Evolutionary conservation across 2,329 filamentous ascomycete species (phyloP).

Genomic region (Claviceps spartinae): DNA sequence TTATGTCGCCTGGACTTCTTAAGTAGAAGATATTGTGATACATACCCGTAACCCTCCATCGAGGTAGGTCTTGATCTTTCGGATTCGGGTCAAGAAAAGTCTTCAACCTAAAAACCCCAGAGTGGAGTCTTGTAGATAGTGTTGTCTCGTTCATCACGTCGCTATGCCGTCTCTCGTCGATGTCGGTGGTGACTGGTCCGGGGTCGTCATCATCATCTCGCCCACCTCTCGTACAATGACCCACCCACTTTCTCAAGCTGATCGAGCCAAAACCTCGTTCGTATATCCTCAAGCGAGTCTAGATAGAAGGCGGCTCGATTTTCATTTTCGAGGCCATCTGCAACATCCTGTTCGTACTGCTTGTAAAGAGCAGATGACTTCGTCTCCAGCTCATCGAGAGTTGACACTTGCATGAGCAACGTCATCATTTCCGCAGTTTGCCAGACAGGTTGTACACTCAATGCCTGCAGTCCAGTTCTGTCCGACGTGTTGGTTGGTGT

Average conservation of each 20-base stretch:
- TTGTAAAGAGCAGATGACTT: slow-evolving; percentile 16
- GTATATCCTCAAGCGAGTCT: slow-evolving; percentile 12
- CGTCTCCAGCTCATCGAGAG: slow-evolving; percentile 14
- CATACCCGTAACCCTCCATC: too few relatives aligned
- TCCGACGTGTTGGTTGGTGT: neutral
- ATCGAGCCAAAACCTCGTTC: slow-evolving; percentile 19
- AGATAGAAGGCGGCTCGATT: slow-evolving; percentile 19
- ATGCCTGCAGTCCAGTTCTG: neutral
- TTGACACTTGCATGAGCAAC: slow-evolving; percentile 13
- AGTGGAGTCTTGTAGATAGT: too few relatives aligned
- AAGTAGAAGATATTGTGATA: too few relatives aligned
- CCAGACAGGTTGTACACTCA: neutral
- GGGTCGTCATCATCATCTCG: neutral
- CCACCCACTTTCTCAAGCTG: slow-evolving; percentile 7
- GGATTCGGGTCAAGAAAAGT: too few relatives aligned
- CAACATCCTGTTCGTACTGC: slow-evolving; percentile 20
- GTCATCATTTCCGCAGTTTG: slow-evolving; percentile 7
- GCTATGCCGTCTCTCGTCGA: neutral
- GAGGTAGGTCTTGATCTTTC: too few relatives aligned
- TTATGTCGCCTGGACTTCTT: too few relatives aligned
- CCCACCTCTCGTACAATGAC: neutral
- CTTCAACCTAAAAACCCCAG: too few relatives aligned
- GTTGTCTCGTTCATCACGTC: too few relatives aligned
- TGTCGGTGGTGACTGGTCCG: neutral
- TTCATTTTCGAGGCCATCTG: slow-evolving; percentile 9